Evolutionary conservation across 805 yeast genomes (phyloP).

Genomic region (Kodamaea jinghongensis): DNA sequence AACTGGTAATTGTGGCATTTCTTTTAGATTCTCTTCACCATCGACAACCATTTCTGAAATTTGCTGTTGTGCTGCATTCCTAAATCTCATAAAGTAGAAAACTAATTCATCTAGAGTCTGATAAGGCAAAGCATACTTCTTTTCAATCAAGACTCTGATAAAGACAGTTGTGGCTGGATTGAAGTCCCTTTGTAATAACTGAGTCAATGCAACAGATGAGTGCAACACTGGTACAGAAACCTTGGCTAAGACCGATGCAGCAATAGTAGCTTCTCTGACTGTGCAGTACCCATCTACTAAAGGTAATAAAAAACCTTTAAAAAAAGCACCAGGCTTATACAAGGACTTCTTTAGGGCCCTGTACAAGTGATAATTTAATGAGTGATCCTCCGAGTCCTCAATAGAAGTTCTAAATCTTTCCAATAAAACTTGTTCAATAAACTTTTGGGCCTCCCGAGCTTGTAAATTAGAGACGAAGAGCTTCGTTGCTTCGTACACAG

Average conservation of each 20-base stretch:
- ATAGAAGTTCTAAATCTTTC: conserved; percentile 71
- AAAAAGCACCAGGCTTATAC: conserved; percentile 96
- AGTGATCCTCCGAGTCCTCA: conserved; percentile 71
- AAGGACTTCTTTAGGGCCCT: conserved; percentile 88
- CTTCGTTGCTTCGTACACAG: conserved; percentile 91
- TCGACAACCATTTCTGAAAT: conserved; percentile 39
- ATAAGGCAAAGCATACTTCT: conserved; percentile 94
- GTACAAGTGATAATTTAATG: conserved; percentile 87
- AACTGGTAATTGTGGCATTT: conserved; percentile 71
- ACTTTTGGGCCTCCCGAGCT: conserved; percentile 85
- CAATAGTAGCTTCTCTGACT: conserved; percentile 90
- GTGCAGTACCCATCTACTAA: conserved; percentile 86
- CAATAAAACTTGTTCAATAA: conserved; percentile 62
- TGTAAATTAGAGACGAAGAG: conserved; percentile 86
- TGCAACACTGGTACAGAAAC: conserved; percentile 93
- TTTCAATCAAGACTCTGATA: conserved; percentile 84
- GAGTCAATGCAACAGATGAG: conserved; percentile 91
- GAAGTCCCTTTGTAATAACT: conserved; percentile 75
- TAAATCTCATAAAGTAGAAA: conserved; percentile 88
- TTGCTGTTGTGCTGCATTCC: conserved; percentile 50
- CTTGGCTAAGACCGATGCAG: conserved; percentile 85
- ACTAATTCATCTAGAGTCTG: conserved; percentile 94
- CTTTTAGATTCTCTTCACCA: conserved; percentile 24
- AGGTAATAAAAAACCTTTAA: conserved; percentile 93
- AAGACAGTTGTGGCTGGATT: conserved; percentile 87